Evolutionary conservation across 768 basidiomycete species (phyloP), one percentile per base, ranked within the genome.

Genomic region (Panaeolus cyanescens): DNA sequence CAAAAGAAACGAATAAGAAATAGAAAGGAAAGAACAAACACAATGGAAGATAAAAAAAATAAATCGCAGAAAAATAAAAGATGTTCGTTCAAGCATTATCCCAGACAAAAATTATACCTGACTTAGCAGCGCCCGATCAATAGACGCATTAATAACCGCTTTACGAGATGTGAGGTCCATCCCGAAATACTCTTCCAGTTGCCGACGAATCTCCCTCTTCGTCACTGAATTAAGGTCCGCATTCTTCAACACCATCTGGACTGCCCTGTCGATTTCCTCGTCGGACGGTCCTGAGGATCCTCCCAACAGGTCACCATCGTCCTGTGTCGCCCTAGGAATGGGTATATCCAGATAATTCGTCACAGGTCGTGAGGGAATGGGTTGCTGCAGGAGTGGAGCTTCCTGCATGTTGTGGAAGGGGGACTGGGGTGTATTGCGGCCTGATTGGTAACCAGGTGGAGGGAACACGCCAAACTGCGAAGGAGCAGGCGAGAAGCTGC

Each of bases 161-260:
- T 95, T 93, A 59, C 89, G 84, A 22, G 85, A 65, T 12, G 85
- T 84, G 60, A 98, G 75, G 71, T 92, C 91, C 78, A 88, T 85
- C 32, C 89, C 90, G 70, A 90, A 97, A 62, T 82, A 83, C 62
- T 87, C 86, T 75, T 98, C 96, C 33, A 99, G 79, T 69, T 87
- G 85, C 59, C 87, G 81, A 36, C 96, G 85, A 55, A 99, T 89
- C 66, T 90, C 92, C 66, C 96, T 88, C 79, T 99, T 99, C 56
- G 96, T 98, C 60, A 97, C 83, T 10, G 87, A 86, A 70, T 95
- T 93, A 55, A 99, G 80, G 75, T 99, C 94, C 1, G 94, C 93
- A 13, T 79, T 75, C 17, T 83, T 83, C 57, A 98, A 78, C 37
- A 97, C 81, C 17, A 86, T 83, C 63, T 90, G 84, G 3, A 96